Evolutionary conservation across 352 stramenopile genomes (phyloP).

Genomic region (Pythium folliculosum): DNA sequence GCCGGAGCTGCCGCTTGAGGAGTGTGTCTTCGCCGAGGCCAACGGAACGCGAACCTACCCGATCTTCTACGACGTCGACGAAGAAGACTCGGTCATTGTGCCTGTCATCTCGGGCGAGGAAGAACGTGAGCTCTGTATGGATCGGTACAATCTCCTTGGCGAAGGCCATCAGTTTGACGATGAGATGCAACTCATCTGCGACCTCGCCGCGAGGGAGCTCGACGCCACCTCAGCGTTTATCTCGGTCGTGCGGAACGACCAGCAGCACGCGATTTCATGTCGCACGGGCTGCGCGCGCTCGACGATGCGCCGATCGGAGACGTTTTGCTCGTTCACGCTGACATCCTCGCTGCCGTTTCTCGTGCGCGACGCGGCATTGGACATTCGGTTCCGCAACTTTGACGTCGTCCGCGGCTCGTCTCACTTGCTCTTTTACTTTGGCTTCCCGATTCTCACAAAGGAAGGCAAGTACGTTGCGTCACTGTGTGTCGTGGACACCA

Average conservation of each 20-base stretch:
- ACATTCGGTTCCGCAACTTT: constrained; percentile 61
- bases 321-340: constrained; percentile 45
- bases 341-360: constrained; percentile 40
- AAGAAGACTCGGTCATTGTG: constrained; percentile 31
- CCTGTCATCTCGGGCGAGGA: constrained; percentile 35
- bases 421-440: constrained; percentile 47
- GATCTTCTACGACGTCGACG: constrained; percentile 45
- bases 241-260: constrained; percentile 38
- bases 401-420: constrained; percentile 32
- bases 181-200: constrained; percentile 51
- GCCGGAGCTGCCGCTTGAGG: constrained; percentile 36
- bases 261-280: constrained; percentile 29
- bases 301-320: constrained; percentile 30
- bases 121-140: constrained; percentile 34
- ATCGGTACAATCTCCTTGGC: constrained; percentile 31
- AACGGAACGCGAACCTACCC: constrained; percentile 45
- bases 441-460: constrained; percentile 38
- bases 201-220: constrained; percentile 55
- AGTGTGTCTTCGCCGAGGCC: constrained; percentile 49
- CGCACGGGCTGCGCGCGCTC: constrained; percentile 23
- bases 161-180: constrained; percentile 29
- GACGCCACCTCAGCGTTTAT: constrained; percentile 39
- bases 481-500: constrained; percentile 48
- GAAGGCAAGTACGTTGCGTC: constrained; percentile 36
- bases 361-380: constrained; percentile 43